Evolutionary conservation across 1,284 basidiomycete species (phyloP), one percentile per base, ranked within the genome.

Genomic region (Trametes polyzona): DNA sequence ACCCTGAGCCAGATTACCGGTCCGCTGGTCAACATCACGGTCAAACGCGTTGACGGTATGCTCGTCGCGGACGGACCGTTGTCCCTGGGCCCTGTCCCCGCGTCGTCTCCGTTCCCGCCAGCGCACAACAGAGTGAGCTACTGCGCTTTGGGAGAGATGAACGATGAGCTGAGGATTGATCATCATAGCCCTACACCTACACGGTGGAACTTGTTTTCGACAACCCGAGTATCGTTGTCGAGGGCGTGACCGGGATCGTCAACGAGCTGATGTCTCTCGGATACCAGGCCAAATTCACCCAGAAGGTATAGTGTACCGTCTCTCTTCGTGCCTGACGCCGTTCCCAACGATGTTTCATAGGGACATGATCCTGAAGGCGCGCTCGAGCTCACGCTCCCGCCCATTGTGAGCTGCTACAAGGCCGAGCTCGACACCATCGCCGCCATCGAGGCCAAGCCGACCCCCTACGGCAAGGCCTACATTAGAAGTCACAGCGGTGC

Each of bases 371-470:
- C 42, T 11, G 52, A 47, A 23, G 52, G 52, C 3, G n/a, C 12
- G 3, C 40, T 61, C 21, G 37, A 43, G 16, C 24, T 61, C n/a
- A 29, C 39, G 11, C 48, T 61, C 4, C 59, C 59, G 32, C n/a
- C 19, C 19, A 17, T 4, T 7, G 37, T 29, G 8, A 55, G 47
- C 42, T 55, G 42, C 43, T 50, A 61, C 24, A 24, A 51, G 26
- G 59, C 59, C 12, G 59, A 61, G 52, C 11, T 37, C 19, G 59
- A 55, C 17, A 19, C 55, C 14, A 39, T 52, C 44, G 47, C 48
- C 12, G 56, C 52, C 21, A 61, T 61, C 43, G 49, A 48, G 3
- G 37, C 30, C 16, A 51, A 23, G 16, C 44, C 24, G 39, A 48
- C 17, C 26, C n/a, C 39, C 29, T 47, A 35, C 32, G 53, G 48